These are phyloP conservation scores for Teunomyces pallodes DNA, from an alignment of 805 yeast species.

Conservation along the genomic window DNA sequence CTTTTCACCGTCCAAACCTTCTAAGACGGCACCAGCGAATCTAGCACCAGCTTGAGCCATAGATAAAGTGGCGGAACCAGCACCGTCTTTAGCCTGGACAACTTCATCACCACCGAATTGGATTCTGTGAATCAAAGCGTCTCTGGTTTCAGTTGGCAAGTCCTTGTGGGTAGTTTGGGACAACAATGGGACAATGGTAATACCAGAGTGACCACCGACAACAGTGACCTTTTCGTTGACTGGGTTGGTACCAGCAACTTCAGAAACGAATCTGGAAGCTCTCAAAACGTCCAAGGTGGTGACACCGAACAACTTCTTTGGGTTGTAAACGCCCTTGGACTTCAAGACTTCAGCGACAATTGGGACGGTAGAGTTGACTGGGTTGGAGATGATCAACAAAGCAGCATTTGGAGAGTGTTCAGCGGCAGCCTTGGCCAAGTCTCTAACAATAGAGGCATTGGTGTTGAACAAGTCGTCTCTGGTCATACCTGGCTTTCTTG, in stretches of 20 bases:
- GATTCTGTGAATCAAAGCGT: slow-evolving; percentile 77
- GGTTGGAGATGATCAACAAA: slow-evolving; percentile 82
- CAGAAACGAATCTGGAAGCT: slow-evolving; percentile 79
- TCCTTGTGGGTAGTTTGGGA: slow-evolving; percentile 75
- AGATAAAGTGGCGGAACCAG: slow-evolving; percentile 81
- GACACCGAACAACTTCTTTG: slow-evolving; percentile 91
- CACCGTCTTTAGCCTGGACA: slow-evolving; percentile 80
- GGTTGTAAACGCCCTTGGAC: slow-evolving; percentile 83
- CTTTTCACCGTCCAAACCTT: slow-evolving; percentile 62
- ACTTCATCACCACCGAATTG: slow-evolving; percentile 93
- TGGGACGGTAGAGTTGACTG: slow-evolving; percentile 96
- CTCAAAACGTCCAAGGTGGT: slow-evolving; percentile 92
- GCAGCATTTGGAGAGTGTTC: slow-evolving; percentile 83
- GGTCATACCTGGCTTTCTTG: slow-evolving; percentile 99
- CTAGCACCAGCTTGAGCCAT: slow-evolving; percentile 89
- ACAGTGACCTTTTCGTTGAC: slow-evolving; percentile 74
- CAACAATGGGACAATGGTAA: slow-evolving; percentile 89
- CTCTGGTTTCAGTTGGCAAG: slow-evolving; percentile 61
- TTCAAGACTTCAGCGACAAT: slow-evolving; percentile 91
- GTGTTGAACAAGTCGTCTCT: slow-evolving; percentile 96
- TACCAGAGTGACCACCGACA: slow-evolving; percentile 97
- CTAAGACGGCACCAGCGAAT: slow-evolving; percentile 62
- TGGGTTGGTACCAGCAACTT: slow-evolving; percentile 71
- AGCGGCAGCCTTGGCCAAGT: slow-evolving; percentile 83
- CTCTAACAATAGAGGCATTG: slow-evolving; percentile 93